These are phyloP conservation scores for Balamuthia mandrillaris DNA, from an alignment of 208 protist species.

Conservation along the genomic window DNA sequence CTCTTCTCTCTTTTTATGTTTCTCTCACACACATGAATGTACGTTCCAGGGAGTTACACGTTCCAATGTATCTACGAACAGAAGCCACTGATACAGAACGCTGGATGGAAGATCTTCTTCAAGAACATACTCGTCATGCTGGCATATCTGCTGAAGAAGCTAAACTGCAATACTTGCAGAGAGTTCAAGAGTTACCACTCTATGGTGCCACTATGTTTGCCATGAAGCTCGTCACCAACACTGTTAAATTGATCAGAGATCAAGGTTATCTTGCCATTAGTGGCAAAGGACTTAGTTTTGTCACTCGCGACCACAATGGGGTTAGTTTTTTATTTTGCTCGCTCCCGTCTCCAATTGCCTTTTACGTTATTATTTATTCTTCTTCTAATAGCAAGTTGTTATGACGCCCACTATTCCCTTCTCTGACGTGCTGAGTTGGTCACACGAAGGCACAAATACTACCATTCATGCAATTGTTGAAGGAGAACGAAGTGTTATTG, in stretches of 20 bases:
- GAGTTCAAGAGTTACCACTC: neutral
- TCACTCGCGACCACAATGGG: constrained; percentile 24
- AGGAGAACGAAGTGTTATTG: too few species aligned
- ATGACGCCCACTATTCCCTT: constrained; percentile 10
- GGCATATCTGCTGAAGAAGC: neutral
- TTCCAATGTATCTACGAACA: too few species aligned
- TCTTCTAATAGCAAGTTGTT: neutral
- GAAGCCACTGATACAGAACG: too few species aligned
- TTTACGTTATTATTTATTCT: neutral
- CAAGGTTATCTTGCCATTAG: constrained; percentile 31
- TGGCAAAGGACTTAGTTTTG: constrained; percentile 13
- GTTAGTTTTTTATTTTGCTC: too few species aligned
- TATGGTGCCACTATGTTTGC: constrained; percentile 24
- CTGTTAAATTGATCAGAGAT: neutral
- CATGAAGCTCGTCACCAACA: constrained; percentile 32
- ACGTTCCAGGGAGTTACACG: too few species aligned
- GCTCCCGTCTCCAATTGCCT: too few species aligned
- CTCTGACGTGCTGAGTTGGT: constrained; percentile 18
- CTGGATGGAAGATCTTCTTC: too few species aligned
- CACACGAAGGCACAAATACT: too few species aligned
- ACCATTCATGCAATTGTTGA: too few species aligned
- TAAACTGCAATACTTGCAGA: constrained; percentile 15
- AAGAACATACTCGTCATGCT: too few species aligned
- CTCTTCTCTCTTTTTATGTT: too few species aligned
- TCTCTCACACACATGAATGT: too few species aligned